Evolutionary conservation across 495 filamentous ascomycete species (phyloP), one percentile per base, ranked within the genome.

Genomic region (Talaromyces wortmannii): DNA sequence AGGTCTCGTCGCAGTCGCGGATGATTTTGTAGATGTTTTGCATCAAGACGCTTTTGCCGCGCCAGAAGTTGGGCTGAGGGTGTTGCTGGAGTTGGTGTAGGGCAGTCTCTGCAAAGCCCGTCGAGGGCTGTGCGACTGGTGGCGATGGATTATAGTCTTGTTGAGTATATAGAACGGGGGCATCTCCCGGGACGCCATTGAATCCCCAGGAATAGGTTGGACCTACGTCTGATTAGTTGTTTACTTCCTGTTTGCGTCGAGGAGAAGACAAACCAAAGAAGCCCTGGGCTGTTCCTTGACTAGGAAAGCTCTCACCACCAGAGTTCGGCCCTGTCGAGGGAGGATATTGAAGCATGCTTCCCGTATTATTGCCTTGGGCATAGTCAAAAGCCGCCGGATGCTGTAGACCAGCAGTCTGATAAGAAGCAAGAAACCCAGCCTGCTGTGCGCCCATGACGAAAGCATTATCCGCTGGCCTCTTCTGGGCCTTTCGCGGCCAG

Each of bases 1-100:
- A 56, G 15, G 56, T 32, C 23, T 71, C 68, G 42, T 69, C 64
- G 23, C 68, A 71, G 53, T 59, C 63, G 50, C 59, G 53, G n/a
- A 71, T 67, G 5, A 65, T 71, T 33, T 64, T 55, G 44, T 69
- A 58, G 30, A 71, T 54, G 6, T 59, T 63, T 49, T 71, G 59
- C 17, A 71, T 54, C 0, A 69, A 57, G 16, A 56, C 57, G 23
- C 63, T 53, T 55, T 69, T 71, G 12, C 60, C 66, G 13, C 47
- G 45, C 55, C 55, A 56, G 32, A 43, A 56, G n/a, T 56, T 46
- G 32, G 48, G n/a, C 30, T 56, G 55, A 7, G 15, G 53, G 18
- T 55, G 45, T 18, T 55, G 53, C 13, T 55, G 53, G 23, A 48
- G 31, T 50, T 50, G 53, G 6, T 49, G 5, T 3, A 36, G 7